phyloP scores from a whole-genome alignment of 2,329 filamentous ascomycete genomes.

The Stylonectria norvegica region DNA sequence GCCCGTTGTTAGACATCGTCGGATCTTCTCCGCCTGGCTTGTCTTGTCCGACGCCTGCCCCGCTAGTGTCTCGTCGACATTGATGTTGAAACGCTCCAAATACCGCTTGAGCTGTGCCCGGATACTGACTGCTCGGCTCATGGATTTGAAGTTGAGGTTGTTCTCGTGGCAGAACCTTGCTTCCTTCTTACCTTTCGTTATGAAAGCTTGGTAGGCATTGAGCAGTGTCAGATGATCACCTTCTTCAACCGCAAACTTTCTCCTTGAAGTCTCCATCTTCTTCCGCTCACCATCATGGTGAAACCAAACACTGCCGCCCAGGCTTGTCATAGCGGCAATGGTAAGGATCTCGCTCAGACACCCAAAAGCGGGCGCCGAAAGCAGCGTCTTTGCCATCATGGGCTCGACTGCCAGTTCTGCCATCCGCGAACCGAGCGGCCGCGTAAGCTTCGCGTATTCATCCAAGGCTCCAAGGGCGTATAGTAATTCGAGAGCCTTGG shows the following conservation, averaged over 20 bases:
- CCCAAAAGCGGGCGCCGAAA: conserved; percentile 69
- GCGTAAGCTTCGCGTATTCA: conserved; percentile 84
- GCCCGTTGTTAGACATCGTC: conserved; percentile 79
- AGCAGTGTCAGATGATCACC: conserved; percentile 90
- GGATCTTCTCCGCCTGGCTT: conserved; percentile 66
- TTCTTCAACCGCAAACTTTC: conserved; percentile 87
- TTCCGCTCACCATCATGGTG: conserved; percentile 75
- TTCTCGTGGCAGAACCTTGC: conserved; percentile 84
- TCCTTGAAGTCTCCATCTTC: conserved; percentile 66
- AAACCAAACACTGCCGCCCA: conserved; percentile 81
- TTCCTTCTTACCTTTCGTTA: conserved; percentile 78
- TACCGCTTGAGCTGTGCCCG: conserved; percentile 82
- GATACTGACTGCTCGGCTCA: conserved; percentile 80
- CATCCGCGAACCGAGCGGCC: conserved; percentile 84
- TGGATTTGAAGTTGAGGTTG: conserved; percentile 78
- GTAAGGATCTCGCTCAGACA: conserved; percentile 84
- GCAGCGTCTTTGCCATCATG: conserved; percentile 88
- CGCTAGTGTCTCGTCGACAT: conserved; percentile 60
- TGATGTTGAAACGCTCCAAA: conserved; percentile 78
- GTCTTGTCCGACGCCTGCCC: conserved; percentile 28
- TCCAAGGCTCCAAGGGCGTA: conserved; percentile 85
- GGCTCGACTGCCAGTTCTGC: conserved; percentile 90
- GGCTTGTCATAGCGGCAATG: conserved; percentile 89
- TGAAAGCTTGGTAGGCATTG: conserved; percentile 89
- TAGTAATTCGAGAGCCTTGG: conserved; percentile 81